Base-by-base conservation (phyloP, 2,329 filamentous ascomycete species). In the Zasmidium citrigriseum region DNA sequence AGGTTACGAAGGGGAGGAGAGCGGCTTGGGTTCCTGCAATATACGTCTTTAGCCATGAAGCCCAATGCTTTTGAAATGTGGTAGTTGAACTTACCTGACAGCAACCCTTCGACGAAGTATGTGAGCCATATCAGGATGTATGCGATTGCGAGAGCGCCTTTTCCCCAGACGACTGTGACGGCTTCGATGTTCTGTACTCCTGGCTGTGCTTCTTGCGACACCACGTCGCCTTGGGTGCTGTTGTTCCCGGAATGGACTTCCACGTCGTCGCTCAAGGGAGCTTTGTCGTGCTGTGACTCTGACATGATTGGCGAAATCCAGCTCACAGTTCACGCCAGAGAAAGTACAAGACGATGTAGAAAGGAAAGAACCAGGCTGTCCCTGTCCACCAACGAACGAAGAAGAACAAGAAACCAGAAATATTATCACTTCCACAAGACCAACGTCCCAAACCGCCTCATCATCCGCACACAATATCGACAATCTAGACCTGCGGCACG, bases 111-210 rank as follows among this genome's bases (percentile, higher is more conserved):
- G 11, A 51, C 48, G 48, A 51, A 51, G 48, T 51, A 51, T 9
- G 27, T 51, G 5, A 51, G 48, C 48, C 48, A 51, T 14, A 51
- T 51, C 11, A 51, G 27, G 11, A 51, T 51, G 48, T 51, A 51
- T 12, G 48, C 48, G 4, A 34, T 27, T 3, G 12, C 22, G 10
- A 51, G 27, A 4, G 48, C 23, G 4, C 10, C 29, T 12, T 14
- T 29, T 3, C 10, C 29, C 48, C 48, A 51, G 9, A 18, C 16
- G 11, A 29, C 21, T 11, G 48, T 51, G 11, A 51, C 25, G 18
- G 23, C 48, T 34, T 51, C 22, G 18, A 51, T 51, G 27, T 51
- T 51, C 48, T 51, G 48, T 11, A 51, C 48, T 4, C 48, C 48
- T 9, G 27, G 22, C 20, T 51, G 48, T 12, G 48, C 54, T 59